Evolutionary conservation across 2,329 filamentous ascomycete species (phyloP), one percentile per base, ranked within the genome.

Genomic region (Exophiala alcalophila): DNA sequence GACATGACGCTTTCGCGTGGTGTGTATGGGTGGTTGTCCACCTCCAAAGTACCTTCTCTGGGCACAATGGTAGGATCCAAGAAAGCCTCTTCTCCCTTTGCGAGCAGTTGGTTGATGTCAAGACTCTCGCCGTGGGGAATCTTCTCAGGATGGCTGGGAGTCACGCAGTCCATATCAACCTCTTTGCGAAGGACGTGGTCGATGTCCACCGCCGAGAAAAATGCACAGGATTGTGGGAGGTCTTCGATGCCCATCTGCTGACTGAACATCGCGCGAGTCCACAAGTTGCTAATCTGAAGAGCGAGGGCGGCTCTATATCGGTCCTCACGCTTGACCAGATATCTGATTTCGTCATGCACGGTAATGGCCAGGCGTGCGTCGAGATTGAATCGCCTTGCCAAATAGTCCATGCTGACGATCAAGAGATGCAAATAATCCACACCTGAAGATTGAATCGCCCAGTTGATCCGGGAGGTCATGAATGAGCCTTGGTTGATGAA

Each of bases 191-290:
- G 73, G 3, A 98, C 90, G 57, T 88, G 83, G 60, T 98, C 92
- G 53, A 98, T 86, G 60, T 98, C 92, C 4, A 98, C 81, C 3
- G 92, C 91, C 1, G 86, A 94, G 67, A 98, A 98, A 66, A 89
- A 98, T 6, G 92, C 92, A 58, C 90, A 96, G 0, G 85, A 82
- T 60, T 97, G 92, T 0, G 94, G 92, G 7, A 98, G 76, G 59
- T 98, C 92, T 52, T 94, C 74, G 57, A 98, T 98, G 47, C 92
- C 92, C 59, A 96, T 86, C 66, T 98, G 92, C 65, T 98, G 89
- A 0, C 86, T 80, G 63, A 98, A 98, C 86, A 98, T 96, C 52
- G 90, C 90, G 36, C 92, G 78, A 0, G 94, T 98, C 92, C 92
- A 98, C 14, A 98, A 65, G 60, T 98, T 98, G 45, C 90, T 82